phyloP scores from a whole-genome alignment of 441 rosid species.

The Hura crepitans region DNA sequence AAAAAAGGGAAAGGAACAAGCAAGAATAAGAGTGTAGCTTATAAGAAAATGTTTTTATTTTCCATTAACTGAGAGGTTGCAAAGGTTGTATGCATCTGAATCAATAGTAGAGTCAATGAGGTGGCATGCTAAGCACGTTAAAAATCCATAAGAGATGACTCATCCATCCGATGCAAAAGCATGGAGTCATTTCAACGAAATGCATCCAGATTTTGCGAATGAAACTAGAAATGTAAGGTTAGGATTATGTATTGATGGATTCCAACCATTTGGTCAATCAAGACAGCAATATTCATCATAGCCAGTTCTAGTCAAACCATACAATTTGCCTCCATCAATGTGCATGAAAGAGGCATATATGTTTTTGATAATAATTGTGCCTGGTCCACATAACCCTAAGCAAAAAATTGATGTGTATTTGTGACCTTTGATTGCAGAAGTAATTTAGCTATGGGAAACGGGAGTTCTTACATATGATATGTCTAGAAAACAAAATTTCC shows the following conservation, averaged over 20 bases:
- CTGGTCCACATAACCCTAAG: background rate
- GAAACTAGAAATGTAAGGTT: background rate
- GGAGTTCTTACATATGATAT: background rate
- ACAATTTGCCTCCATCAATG: background rate
- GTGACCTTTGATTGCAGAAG: background rate
- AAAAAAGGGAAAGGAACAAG: too few relatives aligned
- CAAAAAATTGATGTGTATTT: background rate
- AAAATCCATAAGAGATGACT: background rate
- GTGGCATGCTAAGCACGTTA: background rate
- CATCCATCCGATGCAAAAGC: background rate
- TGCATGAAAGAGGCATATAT: background rate
- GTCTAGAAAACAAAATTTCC: background rate
- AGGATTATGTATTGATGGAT: background rate
- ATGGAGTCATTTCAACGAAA: background rate
- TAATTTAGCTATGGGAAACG: background rate
- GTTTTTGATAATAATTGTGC: background rate
- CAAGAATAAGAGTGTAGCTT: too few relatives aligned
- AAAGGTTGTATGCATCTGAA: too few relatives aligned
- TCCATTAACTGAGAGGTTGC: too few relatives aligned
- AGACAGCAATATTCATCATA: background rate
- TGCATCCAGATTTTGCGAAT: background rate
- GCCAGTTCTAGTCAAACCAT: background rate
- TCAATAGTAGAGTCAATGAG: too few relatives aligned
- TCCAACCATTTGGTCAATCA: background rate
- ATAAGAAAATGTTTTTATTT: too few relatives aligned